Base-by-base conservation (phyloP, 371 early-diverging fungal species). In the Rozella allomycis region DNA sequence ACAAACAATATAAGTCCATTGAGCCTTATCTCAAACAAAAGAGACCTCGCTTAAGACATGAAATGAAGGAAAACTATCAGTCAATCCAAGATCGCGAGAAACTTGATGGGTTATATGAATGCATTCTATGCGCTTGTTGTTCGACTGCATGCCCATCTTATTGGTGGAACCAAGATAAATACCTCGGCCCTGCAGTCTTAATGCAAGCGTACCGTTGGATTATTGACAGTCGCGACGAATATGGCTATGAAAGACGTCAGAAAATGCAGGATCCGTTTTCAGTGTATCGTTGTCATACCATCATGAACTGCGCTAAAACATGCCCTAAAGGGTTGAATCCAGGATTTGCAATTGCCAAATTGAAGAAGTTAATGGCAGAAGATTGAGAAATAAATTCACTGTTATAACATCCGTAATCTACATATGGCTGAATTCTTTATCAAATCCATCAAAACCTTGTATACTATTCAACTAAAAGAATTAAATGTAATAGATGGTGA, bases 181-280 rank as follows among this genome's bases (percentile, higher is more conserved):
- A 87, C 58, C 70, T 91, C 20, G 93, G 93, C 31, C 93, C 93
- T 14, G 84, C 93, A 20, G 81, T 83, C 14, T 64, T 91, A 41
- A 71, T 91, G 76, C 88, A 87, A 60, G 83, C 88, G 27, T 88
- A 85, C 65, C 77, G 93, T 52, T 91, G 93, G 93, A 86, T 87
- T 80, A 74, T 73, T 35, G 91, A 91, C 56, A 76, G 78, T 25
- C 78, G 93, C 52, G 93, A 93, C 52, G 79, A 88, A 45, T 78
- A 72, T 43, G 79, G 79, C 27, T 42, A 56, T 37, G 80, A 87
- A 54, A 76, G 94, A 44, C 71, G 86, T 40, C 71, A 62, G 35
- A 70, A 69, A 35, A 62, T 93, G 43, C 88, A 93, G 54, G 84
- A 84, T 54, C 73, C 83, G 29, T 85, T 85, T 76, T 74, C 82